Evolutionary conservation across 2,329 filamentous ascomycete species (phyloP).

Genomic region (Arthrocladium fulminans): DNA sequence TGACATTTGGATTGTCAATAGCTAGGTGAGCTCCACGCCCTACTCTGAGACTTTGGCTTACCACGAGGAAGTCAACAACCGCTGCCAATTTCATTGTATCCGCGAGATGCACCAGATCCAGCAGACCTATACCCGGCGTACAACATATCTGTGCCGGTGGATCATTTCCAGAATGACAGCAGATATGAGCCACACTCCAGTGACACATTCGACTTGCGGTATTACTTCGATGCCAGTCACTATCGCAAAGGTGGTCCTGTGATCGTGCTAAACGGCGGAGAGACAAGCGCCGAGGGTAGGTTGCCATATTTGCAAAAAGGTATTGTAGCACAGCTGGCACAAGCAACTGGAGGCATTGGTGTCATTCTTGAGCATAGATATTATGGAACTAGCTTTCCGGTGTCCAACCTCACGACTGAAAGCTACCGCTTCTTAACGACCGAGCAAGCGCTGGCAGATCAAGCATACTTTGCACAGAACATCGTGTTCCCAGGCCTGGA

Average conservation of each 20-base stretch:
- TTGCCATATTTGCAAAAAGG: constrained; percentile 69
- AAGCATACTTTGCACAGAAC: constrained; percentile 69
- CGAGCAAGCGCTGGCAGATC: constrained; percentile 72
- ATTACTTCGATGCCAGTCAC: constrained; percentile 72
- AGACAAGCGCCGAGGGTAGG: constrained; percentile 55
- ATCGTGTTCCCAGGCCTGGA: constrained; percentile 63
- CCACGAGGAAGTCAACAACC: background rate
- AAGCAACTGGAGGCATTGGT: constrained; percentile 64
- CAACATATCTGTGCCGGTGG: constrained; percentile 53
- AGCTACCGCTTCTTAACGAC: constrained; percentile 75
- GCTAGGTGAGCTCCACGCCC: background rate
- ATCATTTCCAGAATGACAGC: constrained; percentile 76
- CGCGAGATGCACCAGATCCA: constrained; percentile 18
- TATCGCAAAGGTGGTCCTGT: constrained; percentile 73
- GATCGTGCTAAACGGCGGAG: constrained; percentile 65
- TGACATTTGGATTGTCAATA: constrained; percentile 3
- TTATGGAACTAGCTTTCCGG: constrained; percentile 69
- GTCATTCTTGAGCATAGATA: constrained; percentile 82
- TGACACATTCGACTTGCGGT: constrained; percentile 60
- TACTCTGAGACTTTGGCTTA: background rate
- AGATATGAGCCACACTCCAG: constrained; percentile 68
- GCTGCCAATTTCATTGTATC: constrained; percentile 6
- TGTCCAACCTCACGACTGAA: constrained; percentile 55
- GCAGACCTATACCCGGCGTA: constrained; percentile 36
- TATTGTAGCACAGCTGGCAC: constrained; percentile 60